Base-by-base conservation (phyloP, 1,284 basidiomycete species). In the Cryptococcus wingfieldii region DNA sequence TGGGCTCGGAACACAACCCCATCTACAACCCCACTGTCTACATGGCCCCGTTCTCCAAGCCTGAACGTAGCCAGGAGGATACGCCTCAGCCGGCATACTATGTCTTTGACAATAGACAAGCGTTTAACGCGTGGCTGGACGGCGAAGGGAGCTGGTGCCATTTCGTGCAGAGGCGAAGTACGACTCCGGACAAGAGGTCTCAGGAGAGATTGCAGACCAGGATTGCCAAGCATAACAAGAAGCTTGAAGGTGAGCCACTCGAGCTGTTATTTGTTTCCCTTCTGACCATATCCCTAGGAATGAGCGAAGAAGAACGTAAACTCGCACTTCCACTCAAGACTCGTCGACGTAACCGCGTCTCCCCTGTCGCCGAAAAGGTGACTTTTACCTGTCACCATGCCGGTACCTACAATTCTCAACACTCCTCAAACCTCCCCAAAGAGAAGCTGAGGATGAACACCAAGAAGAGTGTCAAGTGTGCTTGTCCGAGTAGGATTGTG, bases 361-460 rank as follows among this genome's bases (percentile, higher is more conserved):
- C 66, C 4, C 55, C 61, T 3, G 69, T 74, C 34, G 48, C 63
- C 41, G 69, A 72, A 46, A 76, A 76, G 58, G 65, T 76, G 56
- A 76, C 74, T 7, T 76, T 64, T 50, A 74, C 74, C 8, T 76
- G 74, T 39, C 74, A 76, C 60, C 74, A 76, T 44, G 70, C 74
- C 1, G 74, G 74, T 2, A 63, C 55, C 16, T 75, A 76, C 59
- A 58, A 61, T 34, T 64, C 74, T 28, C 66, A 69, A 51, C 74
- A 76, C 57, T 66, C 63, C 14, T 54, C 59, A 16, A 62, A 60
- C 9, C 55, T 76, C 10, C 74, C 74, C 5, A 59, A 63, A 46
- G 67, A 67, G 42, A 71, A 70, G 53, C 57, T 71, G 14, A 57
- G 74, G 14, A 51, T 74, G 59, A 76, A 76, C 50, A 76, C 74